phyloP scores from a whole-genome alignment of 2,329 filamentous ascomycete genomes.

The Fusarium duplospermum region DNA sequence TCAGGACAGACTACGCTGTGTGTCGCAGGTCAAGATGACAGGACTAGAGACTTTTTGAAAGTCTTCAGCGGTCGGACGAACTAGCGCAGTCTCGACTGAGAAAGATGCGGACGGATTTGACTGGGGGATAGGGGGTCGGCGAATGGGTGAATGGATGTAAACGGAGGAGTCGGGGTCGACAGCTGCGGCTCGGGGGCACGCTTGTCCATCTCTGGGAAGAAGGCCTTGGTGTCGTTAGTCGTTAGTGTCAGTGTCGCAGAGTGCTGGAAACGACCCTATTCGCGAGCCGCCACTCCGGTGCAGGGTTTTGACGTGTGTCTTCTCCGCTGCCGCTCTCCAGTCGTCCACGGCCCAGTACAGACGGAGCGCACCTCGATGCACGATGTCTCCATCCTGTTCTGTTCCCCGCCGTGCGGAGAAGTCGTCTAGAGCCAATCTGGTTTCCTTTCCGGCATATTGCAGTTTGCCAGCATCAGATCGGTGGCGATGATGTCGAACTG shows the following conservation, averaged over 20 bases:
- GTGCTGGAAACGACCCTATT: constrained; percentile 44
- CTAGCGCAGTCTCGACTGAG: constrained; percentile 24
- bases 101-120: constrained; percentile 37
- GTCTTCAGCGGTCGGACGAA: constrained; percentile 4
- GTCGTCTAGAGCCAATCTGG: constrained; percentile 37
- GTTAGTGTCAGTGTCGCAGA: constrained; percentile 23
- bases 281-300: constrained; percentile 36
- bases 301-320: constrained; percentile 40
- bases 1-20: constrained; percentile 1
- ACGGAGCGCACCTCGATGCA: constrained; percentile 39
- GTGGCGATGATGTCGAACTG: constrained; percentile 18
- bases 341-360: constrained; percentile 34
- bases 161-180: constrained; percentile 32
- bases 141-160: constrained; percentile 12
- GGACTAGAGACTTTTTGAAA: constrained; percentile 8
- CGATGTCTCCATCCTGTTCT: constrained; percentile 41
- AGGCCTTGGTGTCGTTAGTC: constrained; percentile 17
- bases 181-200: constrained; percentile 30
- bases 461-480: constrained; percentile 15
- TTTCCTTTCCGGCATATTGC: constrained; percentile 18
- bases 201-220: constrained; percentile 42
- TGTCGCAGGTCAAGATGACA: constrained; percentile 8
- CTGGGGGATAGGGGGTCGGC: neutral
- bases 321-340: constrained; percentile 36
- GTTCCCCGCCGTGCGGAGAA: constrained; percentile 43